Percentiles rank a stretch among this genome's conserved stretches.
phyloP scores from a whole-genome alignment of 306 rosid genomes.

The Fragaria ananassa region DNA sequence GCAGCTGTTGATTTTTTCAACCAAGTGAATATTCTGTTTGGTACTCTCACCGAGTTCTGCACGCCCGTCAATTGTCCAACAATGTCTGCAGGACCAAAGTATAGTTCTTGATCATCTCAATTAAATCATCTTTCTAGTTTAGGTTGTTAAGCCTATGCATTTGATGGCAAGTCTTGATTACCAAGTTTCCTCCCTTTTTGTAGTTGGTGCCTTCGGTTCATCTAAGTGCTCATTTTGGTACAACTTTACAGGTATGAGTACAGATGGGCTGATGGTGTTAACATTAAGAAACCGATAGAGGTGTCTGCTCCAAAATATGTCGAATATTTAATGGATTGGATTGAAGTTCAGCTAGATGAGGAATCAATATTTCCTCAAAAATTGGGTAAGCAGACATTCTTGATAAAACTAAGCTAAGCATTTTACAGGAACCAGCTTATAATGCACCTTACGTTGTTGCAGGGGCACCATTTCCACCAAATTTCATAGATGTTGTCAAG shows the following conservation, averaged over 20 bases:
- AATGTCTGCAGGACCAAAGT: conserved; percentile 89
- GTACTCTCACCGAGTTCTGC: conserved; percentile 89
- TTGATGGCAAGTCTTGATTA: neutral
- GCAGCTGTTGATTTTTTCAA: conserved; percentile 91
- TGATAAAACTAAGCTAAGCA: neutral
- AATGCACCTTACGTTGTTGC: conserved; percentile 7
- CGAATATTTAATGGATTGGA: conserved; percentile 87
- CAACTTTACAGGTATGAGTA: conserved; percentile 61
- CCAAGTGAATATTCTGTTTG: conserved; percentile 77
- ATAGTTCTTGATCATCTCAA: conserved; percentile 34
- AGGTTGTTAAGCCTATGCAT: conserved; percentile 6
- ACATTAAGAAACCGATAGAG: conserved; percentile 74
- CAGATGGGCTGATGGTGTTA: conserved; percentile 88
- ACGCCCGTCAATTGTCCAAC: conserved; percentile 68
- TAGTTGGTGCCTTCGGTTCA: neutral
- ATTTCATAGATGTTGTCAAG: conserved; percentile 74
- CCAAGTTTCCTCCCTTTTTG: neutral
- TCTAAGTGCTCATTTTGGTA: conserved; percentile 15
- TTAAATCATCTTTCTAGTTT: conserved; percentile 18
- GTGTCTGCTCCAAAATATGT: conserved; percentile 93
- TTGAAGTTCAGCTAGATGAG: conserved; percentile 77
- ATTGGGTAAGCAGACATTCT: conserved; percentile 45
- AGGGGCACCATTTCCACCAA: conserved; percentile 77
- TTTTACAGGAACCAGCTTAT: neutral
- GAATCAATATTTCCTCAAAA: conserved; percentile 80